Evolutionary conservation across 805 yeast species (phyloP).

Genomic region (Kodamaea restingae): DNA sequence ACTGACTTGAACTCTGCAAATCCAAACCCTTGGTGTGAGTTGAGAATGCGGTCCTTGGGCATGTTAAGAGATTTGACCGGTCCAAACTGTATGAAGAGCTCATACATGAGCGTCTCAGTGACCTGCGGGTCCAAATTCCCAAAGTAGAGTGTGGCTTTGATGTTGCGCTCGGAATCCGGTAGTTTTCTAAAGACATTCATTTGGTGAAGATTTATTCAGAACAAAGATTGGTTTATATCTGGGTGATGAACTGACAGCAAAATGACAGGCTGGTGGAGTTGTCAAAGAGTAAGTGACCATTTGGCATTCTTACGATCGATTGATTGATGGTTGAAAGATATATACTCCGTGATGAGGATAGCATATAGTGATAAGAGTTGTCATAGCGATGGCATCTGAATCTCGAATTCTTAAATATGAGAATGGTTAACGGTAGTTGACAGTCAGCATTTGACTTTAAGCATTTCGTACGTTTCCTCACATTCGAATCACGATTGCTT

Average conservation of each 20-base stretch:
- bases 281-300: too few species aligned
- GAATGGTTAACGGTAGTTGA: too few species aligned
- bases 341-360: too few species aligned
- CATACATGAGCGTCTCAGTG: constrained; percentile 69
- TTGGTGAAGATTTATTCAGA: constrained; percentile 8
- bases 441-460: too few species aligned
- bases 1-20: constrained; percentile 66
- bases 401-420: too few species aligned
- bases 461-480: too few species aligned
- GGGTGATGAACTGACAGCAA: background rate
- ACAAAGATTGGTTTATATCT: background rate
- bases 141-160: constrained; percentile 64
- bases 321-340: too few species aligned
- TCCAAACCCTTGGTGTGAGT: constrained; percentile 80
- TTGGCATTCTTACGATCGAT: too few species aligned
- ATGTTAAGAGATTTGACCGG: constrained; percentile 67
- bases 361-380: too few species aligned
- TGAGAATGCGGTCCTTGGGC: constrained; percentile 73
- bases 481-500: too few species aligned
- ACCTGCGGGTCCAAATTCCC: constrained; percentile 81
- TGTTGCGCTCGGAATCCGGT: constrained; percentile 48
- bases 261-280: too few species aligned
- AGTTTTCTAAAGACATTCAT: constrained; percentile 30
- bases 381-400: too few species aligned
- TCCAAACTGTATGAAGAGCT: constrained; percentile 79